Conservation (phyloP, 2,329 filamentous ascomycete genomes). For the Diaporthe ilicicola region DNA sequence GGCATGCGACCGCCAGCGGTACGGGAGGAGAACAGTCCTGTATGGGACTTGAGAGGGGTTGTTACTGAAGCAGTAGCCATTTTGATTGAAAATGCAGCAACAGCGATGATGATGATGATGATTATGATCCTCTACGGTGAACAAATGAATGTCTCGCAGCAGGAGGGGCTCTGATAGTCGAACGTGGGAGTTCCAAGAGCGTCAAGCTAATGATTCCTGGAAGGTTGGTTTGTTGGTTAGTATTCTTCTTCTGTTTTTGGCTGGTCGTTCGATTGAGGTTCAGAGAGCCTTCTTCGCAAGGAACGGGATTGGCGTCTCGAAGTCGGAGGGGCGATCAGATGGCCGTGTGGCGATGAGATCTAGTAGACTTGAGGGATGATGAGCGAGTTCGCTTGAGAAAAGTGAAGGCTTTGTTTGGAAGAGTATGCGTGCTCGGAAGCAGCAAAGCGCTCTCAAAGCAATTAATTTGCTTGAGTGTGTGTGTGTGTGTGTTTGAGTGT, state of each 20-base stretch:
- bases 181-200: conserved; percentile 63
- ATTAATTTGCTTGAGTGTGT: neutral
- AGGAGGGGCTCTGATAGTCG: conserved; percentile 51
- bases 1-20: conserved; percentile 96
- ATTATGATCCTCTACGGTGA: conserved; percentile 53
- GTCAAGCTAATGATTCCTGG: conserved; percentile 68
- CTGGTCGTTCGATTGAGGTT: conserved; percentile 56
- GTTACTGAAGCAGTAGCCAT: conserved; percentile 87
- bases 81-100: conserved; percentile 49
- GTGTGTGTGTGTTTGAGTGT: neutral
- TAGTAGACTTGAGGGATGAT: conserved; percentile 49
- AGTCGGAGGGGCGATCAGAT: conserved; percentile 59
- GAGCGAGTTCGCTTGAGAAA: conserved; percentile 40
- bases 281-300: conserved; percentile 55
- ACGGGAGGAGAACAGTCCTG: conserved; percentile 89
- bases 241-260: conserved; percentile 44
- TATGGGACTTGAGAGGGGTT: conserved; percentile 94
- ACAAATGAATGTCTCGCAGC: conserved; percentile 56
- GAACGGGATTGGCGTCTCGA: conserved; percentile 45
- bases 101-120: conserved; percentile 28
- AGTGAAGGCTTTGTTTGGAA: conserved; percentile 37
- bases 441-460: conserved; percentile 4
- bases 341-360: conserved; percentile 58
- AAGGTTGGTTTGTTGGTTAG: conserved; percentile 52
- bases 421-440: conserved; percentile 31